These are phyloP conservation scores for Chlorella sorokiniana DNA, from an alignment of 139 green algal genomes.

Conservation along the genomic window DNA sequence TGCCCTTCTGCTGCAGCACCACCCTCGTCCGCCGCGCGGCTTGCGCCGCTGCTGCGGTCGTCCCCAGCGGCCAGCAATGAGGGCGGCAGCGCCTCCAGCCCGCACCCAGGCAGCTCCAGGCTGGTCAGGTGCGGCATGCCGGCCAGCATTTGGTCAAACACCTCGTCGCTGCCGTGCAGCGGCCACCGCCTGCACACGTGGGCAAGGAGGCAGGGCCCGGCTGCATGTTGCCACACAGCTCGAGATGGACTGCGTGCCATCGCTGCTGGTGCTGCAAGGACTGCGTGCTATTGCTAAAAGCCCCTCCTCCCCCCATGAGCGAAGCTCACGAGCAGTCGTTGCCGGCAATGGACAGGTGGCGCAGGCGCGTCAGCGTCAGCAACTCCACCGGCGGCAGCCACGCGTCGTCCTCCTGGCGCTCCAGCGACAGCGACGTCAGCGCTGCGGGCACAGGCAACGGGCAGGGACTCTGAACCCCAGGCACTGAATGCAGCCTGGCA, in stretches of 20 bases:
- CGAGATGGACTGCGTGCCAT: too few species aligned
- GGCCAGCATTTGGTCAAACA: background rate
- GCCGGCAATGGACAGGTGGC: conserved; percentile 27
- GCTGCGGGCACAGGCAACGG: background rate
- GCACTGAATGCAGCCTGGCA: background rate
- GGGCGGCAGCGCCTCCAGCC: background rate
- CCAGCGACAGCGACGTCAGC: conserved; percentile 15
- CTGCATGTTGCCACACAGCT: too few species aligned
- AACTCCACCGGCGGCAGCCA: conserved; percentile 23
- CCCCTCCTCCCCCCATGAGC: background rate
- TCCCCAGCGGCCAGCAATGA: conserved; percentile 3
- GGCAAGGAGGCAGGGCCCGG: too few species aligned
- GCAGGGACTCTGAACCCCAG: background rate
- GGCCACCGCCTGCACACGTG: conserved; percentile 3
- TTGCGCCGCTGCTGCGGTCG: background rate
- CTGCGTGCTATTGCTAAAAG: background rate
- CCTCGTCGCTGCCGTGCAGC: conserved; percentile 27
- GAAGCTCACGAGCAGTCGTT: conserved; percentile 29
- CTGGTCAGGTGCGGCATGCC: conserved; percentile 13
- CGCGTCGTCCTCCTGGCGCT: conserved; percentile 26
- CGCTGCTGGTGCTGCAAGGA: too few species aligned
- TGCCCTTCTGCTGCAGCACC: background rate
- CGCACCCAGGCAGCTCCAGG: conserved; percentile 1
- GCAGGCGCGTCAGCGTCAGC: conserved; percentile 12
- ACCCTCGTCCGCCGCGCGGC: background rate